Base-by-base conservation (phyloP, 805 yeast species). In the Yamadazyma scolyti region DNA sequence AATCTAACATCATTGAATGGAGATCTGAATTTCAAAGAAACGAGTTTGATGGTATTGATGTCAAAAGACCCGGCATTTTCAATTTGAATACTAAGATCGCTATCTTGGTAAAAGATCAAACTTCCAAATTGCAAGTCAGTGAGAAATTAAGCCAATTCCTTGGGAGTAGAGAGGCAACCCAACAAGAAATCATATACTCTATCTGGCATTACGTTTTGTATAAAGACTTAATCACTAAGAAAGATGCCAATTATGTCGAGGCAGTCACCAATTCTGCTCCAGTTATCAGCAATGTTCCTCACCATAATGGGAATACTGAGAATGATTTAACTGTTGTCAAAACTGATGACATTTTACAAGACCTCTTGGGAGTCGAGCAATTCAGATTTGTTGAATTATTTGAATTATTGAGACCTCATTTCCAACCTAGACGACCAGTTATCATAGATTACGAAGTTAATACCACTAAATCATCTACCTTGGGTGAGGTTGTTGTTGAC, bases 21-120 rank as follows among this genome's bases (percentile, higher is more conserved):
- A 89, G 88, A 56, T 89, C 82, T 43, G 82, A 79, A 36, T 26
- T 9, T 20, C 23, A 16, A 20, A 30, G 22, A 19, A 47, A 47
- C 22, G 54, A 46, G 29, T 90, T 90, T 53, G 97, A 93, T 56
- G 97, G 95, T 1, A 60, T 93, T 34, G 97, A 89, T 51, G 75
- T 93, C 34, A 82, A 82, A 48, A 76, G 98, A 47, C 64, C 72
- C 11, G 97, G 97, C 2, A 49, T 61, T 8, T 62, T 53, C 42
- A 56, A 58, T 37, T 47, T 89, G 28, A 68, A 74, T 26, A 76
- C 84, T 29, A 76, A 76, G 34, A 79, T 93, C 34, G 83, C 87
- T 4, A 71, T 93, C 34, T 71, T 43, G 60, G 80, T 87, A 57
- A 84, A 83, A 49, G 84, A 82, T 47, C 75, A 71, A 38, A 85